Conservation (phyloP, 2,329 filamentous ascomycete species). For the Hymenoscyphus fraxineus region DNA sequence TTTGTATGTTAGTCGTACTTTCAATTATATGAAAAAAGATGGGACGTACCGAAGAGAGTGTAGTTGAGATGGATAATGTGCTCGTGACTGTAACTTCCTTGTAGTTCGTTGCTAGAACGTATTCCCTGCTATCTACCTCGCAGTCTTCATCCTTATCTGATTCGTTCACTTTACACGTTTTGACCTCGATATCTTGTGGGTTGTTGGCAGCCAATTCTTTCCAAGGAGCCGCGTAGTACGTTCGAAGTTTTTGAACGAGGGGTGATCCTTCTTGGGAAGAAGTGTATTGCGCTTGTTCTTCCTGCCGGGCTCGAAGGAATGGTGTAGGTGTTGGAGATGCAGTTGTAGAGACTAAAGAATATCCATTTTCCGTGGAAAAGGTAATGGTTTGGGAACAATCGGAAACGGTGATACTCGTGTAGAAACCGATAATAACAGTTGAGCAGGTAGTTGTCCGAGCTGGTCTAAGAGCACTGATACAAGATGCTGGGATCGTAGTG, state of each 20-base stretch:
- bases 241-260: slow-evolving; percentile 25
- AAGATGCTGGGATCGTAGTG: slow-evolving; percentile 18
- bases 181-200: slow-evolving; percentile 21
- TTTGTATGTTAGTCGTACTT: not conserved
- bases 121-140: slow-evolving; percentile 23
- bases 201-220: slow-evolving; percentile 25
- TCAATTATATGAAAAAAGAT: not conserved
- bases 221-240: slow-evolving; percentile 30
- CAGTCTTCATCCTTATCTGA: slow-evolving; percentile 13
- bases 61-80: slow-evolving; percentile 21
- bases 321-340: slow-evolving; percentile 1
- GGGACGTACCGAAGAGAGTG: slow-evolving; percentile 20
- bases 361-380: slow-evolving; percentile 28
- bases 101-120: slow-evolving; percentile 21
- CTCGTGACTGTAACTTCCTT: slow-evolving; percentile 22
- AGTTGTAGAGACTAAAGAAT: slow-evolving; percentile 21
- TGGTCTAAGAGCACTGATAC: slow-evolving; percentile 21
- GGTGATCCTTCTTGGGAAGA: not conserved
- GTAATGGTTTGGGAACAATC: slow-evolving; percentile 29
- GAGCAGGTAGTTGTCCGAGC: slow-evolving; percentile 23
- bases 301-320: slow-evolving; percentile 1
- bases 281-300: not conserved
- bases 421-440: slow-evolving; percentile 25
- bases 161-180: slow-evolving; percentile 19
- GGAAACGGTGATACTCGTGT: slow-evolving; percentile 23